phyloP scores from a whole-genome alignment of 768 basidiomycete species.

The Termitomyces sp. region DNA sequence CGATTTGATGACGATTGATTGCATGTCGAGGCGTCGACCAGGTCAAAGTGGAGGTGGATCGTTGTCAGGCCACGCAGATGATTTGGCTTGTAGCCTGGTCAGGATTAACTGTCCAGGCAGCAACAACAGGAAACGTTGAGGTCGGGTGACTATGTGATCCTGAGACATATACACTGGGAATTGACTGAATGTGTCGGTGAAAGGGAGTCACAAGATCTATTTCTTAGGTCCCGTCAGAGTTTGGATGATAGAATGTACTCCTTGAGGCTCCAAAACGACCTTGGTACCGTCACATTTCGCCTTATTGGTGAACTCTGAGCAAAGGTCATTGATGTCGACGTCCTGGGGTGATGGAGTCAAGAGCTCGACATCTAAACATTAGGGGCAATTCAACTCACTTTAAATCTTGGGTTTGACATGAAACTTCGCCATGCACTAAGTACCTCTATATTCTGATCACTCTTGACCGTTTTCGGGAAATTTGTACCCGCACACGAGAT shows the following conservation, averaged over 20 bases:
- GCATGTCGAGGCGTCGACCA: not conserved
- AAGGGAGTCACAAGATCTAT: slow-evolving; percentile 2
- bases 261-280: slow-evolving; percentile 65
- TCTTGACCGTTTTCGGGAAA: slow-evolving; percentile 64
- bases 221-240: slow-evolving; percentile 24
- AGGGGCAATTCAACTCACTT: slow-evolving; percentile 40
- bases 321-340: slow-evolving; percentile 73
- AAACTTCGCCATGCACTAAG: slow-evolving; percentile 76
- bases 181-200: not conserved
- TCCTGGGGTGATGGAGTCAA: slow-evolving; percentile 36
- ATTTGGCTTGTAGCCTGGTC: not conserved
- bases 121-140: not conserved
- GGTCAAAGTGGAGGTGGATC: not conserved
- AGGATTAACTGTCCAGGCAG: not conserved
- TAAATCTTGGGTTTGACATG: slow-evolving; percentile 68
- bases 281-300: slow-evolving; percentile 82
- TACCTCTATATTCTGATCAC: slow-evolving; percentile 71
- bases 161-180: not conserved
- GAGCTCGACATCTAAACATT: not conserved
- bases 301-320: slow-evolving; percentile 74
- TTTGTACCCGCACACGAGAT: slow-evolving; percentile 63
- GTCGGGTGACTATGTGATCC: not conserved
- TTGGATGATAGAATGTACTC: slow-evolving; percentile 43
- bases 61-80: not conserved
- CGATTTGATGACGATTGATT: not conserved